A percentile compares a stretch with the other conserved stretches of the same genome.
These are phyloP conservation scores for Alnus glutinosa DNA, from an alignment of 306 rosid genomes.

Conservation along the genomic window DNA sequence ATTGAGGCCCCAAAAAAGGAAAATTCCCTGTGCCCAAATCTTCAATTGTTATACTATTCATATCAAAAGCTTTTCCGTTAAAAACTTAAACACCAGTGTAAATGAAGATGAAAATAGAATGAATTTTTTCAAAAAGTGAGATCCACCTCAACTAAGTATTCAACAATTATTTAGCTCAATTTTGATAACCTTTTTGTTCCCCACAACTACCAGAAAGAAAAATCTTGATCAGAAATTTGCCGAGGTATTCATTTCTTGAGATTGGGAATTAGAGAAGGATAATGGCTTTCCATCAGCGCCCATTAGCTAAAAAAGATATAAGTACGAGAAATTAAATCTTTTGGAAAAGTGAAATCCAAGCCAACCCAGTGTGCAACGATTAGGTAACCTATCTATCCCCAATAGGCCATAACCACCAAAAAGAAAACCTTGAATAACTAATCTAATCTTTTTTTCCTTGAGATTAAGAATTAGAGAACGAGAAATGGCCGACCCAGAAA, in stretches of 20 bases:
- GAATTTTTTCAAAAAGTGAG: not conserved
- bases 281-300: not conserved
- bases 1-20: not conserved
- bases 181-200: not conserved
- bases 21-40: not conserved
- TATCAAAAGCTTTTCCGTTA: not conserved
- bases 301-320: not conserved
- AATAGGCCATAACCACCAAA: not conserved
- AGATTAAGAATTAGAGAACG: not conserved
- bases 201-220: not conserved
- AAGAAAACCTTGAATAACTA: not conserved
- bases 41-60: not conserved
- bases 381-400: not conserved
- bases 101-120: not conserved
- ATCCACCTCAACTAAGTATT: not conserved
- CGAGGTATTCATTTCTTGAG: not conserved
- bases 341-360: not conserved
- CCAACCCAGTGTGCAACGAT: not conserved
- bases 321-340: not conserved
- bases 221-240: not conserved
- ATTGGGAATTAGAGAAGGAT: not conserved
- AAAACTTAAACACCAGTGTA: not conserved
- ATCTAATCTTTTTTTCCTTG: not conserved
- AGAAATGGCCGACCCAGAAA: not conserved
- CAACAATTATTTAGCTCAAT: not conserved